These are phyloP conservation scores for Gautieria morchelliformis DNA, from an alignment of 768 basidiomycete species.

Conservation along the genomic window DNA sequence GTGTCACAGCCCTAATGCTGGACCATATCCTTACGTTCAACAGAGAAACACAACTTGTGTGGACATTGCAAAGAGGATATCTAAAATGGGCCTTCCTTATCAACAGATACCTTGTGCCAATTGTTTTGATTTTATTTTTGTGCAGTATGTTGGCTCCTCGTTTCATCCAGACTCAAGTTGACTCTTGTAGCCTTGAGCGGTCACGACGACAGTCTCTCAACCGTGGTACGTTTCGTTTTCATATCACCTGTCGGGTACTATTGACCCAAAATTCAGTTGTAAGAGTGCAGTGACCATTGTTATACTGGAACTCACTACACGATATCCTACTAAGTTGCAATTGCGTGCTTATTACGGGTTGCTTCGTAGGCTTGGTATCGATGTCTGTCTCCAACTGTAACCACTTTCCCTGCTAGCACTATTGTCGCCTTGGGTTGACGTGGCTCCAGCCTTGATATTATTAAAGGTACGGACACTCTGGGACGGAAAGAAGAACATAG, in stretches of 20 bases:
- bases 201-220: not conserved
- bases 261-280: slow-evolving; percentile 12
- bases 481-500: slow-evolving; percentile 6
- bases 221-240: not conserved
- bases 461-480: slow-evolving; percentile 26
- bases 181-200: not conserved
- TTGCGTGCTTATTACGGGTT: not conserved
- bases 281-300: slow-evolving; percentile 9
- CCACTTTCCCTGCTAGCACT: too few species aligned
- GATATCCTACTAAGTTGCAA: not conserved
- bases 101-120: slow-evolving; percentile 29
- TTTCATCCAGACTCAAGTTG: not conserved
- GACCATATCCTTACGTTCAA: slow-evolving; percentile 32
- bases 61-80: slow-evolving; percentile 26
- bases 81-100: slow-evolving; percentile 31
- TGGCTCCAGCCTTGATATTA: slow-evolving; percentile 22
- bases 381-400: not conserved
- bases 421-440: not conserved
- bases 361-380: not conserved
- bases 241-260: not conserved
- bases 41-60: slow-evolving; percentile 33
- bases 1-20: slow-evolving; percentile 25
- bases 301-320: too few species aligned
- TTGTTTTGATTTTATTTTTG: slow-evolving; percentile 19
- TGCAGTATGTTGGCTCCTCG: slow-evolving; percentile 5